phyloP scores from a whole-genome alignment of 2,329 filamentous ascomycete genomes.

The Colletotrichum falcatum region DNA sequence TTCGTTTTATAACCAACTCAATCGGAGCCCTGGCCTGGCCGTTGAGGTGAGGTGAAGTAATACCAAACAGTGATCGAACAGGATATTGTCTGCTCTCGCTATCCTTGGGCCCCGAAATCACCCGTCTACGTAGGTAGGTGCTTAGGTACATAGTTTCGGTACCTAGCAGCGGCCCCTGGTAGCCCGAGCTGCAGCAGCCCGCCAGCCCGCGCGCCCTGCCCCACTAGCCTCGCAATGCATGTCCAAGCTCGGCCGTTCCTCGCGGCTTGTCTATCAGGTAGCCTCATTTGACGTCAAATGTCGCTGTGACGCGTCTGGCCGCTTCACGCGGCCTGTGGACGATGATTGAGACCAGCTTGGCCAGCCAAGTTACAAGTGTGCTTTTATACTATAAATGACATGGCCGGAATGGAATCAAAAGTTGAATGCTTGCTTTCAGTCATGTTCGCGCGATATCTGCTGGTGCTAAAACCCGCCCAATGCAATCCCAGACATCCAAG shows the following conservation, averaged over 20 bases:
- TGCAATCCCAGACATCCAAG: constrained; percentile 29
- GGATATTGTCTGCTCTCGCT: constrained; percentile 18
- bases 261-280: background rate
- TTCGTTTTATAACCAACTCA: background rate
- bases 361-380: background rate
- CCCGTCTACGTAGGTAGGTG: no score
- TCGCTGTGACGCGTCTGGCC: background rate
- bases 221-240: constrained; percentile 9
- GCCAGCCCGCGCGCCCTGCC: constrained; percentile 25
- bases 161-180: constrained; percentile 25
- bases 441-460: constrained; percentile 38
- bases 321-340: background rate
- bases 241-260: background rate
- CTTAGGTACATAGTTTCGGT: no score
- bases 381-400: background rate
- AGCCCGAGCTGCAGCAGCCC: constrained; percentile 30
- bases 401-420: background rate
- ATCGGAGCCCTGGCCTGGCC: background rate
- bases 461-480: constrained; percentile 38
- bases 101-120: constrained; percentile 25
- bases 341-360: background rate
- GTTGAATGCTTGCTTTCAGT: constrained; percentile 27
- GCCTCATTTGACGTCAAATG: constrained; percentile 20
- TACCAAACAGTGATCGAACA: no score
- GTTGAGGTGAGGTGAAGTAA: background rate